Evolutionary conservation across 2,329 filamentous ascomycete species (phyloP), one percentile per base, ranked within the genome.

Genomic region (Sclerotinia trifoliorum): DNA sequence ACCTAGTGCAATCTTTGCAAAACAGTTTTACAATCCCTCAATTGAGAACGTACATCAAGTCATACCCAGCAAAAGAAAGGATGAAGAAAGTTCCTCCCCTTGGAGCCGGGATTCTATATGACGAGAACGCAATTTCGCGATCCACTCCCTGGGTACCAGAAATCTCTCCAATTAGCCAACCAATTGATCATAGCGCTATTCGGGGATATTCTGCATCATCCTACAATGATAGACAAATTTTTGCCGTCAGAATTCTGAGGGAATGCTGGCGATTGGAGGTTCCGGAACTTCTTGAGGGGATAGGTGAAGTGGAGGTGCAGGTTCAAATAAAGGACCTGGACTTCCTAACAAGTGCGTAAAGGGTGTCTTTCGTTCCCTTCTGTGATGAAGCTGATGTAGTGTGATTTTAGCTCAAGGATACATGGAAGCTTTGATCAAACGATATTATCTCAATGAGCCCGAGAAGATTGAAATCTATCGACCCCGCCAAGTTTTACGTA

Each of bases 191-290:
- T 39, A 71, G 71, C 63, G 61, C 70, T 51, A 17, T 74, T 1
- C 70, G 73, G 46, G 77, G 76, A 7, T 77, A 78, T 66, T 65
- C 69, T 32, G 56, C 73, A 11, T 62, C 71, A 26, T 75, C 75
- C 19, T 73, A 76, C 65, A 77, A 73, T 6, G 39, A 24, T 3
- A 78, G 77, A 51, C 76, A 78, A 62, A 68, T 69, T 15, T 17
- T 75, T 15, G 72, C 70, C 17, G 60, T 77, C 6, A 64, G 65
- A 24, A 39, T 78, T 10, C 8, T 78, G 17, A 70, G 75, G 21
- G 70, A 75, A 29, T 78, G 75, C 46, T 78, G 77, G 77, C 67
- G 70, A 46, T 10, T 78, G 21, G 72, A 75, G 46, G 65, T 77
- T 19, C 72, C 72, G 58, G 75, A 76, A 61, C 26, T 77, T n/a